These are phyloP conservation scores for Apiospora hydei DNA, from an alignment of 2,329 filamentous ascomycete species.

Conservation along the genomic window DNA sequence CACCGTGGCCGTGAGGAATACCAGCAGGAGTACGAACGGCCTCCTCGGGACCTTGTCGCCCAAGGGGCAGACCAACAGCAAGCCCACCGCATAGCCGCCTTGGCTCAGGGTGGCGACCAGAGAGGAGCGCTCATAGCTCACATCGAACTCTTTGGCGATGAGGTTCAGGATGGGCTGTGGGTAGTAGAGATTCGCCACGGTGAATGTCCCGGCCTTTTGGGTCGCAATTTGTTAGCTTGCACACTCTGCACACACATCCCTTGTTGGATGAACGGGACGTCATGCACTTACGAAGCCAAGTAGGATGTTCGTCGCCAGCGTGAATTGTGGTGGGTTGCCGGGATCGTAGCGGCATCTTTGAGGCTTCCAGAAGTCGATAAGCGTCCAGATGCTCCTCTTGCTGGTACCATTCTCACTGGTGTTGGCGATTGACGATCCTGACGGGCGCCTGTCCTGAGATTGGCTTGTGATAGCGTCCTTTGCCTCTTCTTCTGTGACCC, in stretches of 20 bases:
- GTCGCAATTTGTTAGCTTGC: not conserved
- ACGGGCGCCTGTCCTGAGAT: not conserved
- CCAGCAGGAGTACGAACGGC: conserved; percentile 67
- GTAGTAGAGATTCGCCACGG: conserved; percentile 75
- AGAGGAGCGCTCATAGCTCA: conserved; percentile 65
- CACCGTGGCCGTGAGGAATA: conserved; percentile 67
- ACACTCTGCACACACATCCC: too few relatives aligned
- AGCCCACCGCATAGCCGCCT: conserved; percentile 71
- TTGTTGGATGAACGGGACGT: not conserved
- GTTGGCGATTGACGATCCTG: not conserved
- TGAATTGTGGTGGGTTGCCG: conserved; percentile 71
- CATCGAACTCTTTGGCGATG: conserved; percentile 67
- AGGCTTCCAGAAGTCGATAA: conserved; percentile 67
- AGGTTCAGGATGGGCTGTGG: conserved; percentile 73
- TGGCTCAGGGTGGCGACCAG: conserved; percentile 71
- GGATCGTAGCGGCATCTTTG: conserved; percentile 73
- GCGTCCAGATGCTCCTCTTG: not conserved
- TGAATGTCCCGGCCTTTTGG: conserved; percentile 57
- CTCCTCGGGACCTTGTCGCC: conserved; percentile 67
- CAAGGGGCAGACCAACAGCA: conserved; percentile 71
- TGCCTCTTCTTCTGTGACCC: not conserved
- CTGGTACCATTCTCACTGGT: not conserved
- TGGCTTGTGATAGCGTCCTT: not conserved
- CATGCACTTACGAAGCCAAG: conserved; percentile 64
- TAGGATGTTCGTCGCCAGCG: conserved; percentile 71